phyloP scores from a whole-genome alignment of 805 yeast genomes.

The Huiozyma sinensis region DNA sequence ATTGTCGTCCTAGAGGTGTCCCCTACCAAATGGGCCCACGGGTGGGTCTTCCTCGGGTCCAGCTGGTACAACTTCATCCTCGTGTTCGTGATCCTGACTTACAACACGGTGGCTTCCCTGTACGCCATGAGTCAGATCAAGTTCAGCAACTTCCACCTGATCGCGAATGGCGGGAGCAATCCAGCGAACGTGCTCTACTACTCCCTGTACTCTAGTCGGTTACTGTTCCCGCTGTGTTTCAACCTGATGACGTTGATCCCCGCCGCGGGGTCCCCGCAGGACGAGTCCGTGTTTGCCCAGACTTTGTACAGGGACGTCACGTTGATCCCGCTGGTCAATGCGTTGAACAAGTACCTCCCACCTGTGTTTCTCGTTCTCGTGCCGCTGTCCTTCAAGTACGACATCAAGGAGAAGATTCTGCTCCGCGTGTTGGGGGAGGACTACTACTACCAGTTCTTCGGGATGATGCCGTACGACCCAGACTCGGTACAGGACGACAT shows the following conservation, averaged over 20 bases:
- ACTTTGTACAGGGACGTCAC: constrained; percentile 20
- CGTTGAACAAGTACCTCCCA: constrained; percentile 22
- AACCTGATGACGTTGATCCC: constrained; percentile 24
- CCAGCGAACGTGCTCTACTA: constrained; percentile 25
- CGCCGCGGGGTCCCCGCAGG: neutral
- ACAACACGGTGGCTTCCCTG: constrained; percentile 20
- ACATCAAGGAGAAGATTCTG: constrained; percentile 22
- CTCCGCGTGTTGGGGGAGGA: constrained; percentile 24
- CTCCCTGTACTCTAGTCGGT: constrained; percentile 25
- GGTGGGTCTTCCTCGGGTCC: constrained; percentile 14
- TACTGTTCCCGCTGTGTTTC: constrained; percentile 27
- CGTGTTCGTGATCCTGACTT: constrained; percentile 17
- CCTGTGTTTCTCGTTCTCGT: constrained; percentile 17
- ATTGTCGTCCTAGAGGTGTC: constrained; percentile 18
- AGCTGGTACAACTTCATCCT: constrained; percentile 15
- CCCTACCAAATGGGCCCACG: constrained; percentile 19
- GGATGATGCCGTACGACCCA: constrained; percentile 18
- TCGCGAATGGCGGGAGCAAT: constrained; percentile 25
- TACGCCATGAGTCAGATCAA: constrained; percentile 27
- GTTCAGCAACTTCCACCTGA: constrained; percentile 24
- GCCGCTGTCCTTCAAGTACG: constrained; percentile 19
- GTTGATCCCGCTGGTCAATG: constrained; percentile 21
- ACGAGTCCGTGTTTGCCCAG: constrained; percentile 16
- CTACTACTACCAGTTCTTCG: constrained; percentile 26
- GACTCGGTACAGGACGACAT: neutral